A percentile compares a stretch with the other conserved stretches of the same genome.
phyloP scores from a whole-genome alignment of 2,329 filamentous ascomycete species.

The Aspergillus clavatus region DNA sequence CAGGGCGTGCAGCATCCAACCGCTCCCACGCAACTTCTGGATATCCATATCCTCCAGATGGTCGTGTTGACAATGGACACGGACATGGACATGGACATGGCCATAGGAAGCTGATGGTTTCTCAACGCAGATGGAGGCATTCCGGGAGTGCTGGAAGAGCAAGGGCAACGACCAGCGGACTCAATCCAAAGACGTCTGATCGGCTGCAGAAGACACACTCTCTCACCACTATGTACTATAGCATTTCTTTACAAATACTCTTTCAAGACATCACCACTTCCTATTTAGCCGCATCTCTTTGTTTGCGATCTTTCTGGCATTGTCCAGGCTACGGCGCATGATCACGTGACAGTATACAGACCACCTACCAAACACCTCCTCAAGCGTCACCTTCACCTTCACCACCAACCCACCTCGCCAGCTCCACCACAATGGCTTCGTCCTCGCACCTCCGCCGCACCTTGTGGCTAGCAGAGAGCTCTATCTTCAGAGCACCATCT shows the following conservation, averaged over 20 bases:
- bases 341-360: slow-evolving; percentile 25
- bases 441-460: slow-evolving; percentile 16
- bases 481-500: neutral
- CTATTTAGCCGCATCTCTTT: neutral
- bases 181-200: slow-evolving; percentile 62
- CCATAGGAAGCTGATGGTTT: neutral
- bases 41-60: too few species aligned
- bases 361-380: neutral
- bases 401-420: slow-evolving; percentile 1
- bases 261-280: neutral
- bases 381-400: neutral
- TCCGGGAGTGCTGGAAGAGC: slow-evolving; percentile 85
- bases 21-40: too few species aligned
- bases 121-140: slow-evolving; percentile 72
- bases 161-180: slow-evolving; percentile 85
- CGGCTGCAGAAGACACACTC: neutral
- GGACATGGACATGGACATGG: too few species aligned
- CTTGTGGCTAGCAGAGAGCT: slow-evolving; percentile 17
- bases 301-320: too few species aligned
- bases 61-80: too few species aligned
- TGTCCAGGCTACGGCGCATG: too few species aligned
- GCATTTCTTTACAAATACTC: slow-evolving; percentile 9
- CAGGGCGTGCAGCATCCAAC: too few species aligned
- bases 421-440: slow-evolving; percentile 18
- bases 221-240: slow-evolving; percentile 1